These are phyloP conservation scores for Trichodelitschia bisporula DNA, from an alignment of 495 filamentous ascomycete genomes.

Conservation along the genomic window DNA sequence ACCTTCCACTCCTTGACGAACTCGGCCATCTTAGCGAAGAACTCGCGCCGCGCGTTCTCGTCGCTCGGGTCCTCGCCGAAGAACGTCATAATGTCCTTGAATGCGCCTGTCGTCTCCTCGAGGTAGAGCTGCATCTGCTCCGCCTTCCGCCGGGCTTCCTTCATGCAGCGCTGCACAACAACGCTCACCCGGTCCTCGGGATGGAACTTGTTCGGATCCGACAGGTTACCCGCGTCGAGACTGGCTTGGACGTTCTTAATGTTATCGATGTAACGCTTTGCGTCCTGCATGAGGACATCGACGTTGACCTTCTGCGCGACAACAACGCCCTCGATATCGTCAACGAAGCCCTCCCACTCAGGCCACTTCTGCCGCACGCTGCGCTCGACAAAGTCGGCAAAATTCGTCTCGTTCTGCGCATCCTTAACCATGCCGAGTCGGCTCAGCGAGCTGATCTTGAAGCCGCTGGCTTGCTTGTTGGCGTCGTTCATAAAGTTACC, in stretches of 20 bases:
- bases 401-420: conserved; percentile 90
- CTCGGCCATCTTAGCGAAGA: conserved; percentile 81
- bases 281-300: conserved; percentile 69
- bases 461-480: conserved; percentile 92
- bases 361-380: conserved; percentile 92
- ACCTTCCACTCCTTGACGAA: conserved; percentile 89
- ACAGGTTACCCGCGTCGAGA: conserved; percentile 81
- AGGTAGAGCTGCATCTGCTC: conserved; percentile 88
- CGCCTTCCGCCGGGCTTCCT: conserved; percentile 84
- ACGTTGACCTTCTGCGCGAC: conserved; percentile 82
- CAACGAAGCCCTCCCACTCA: conserved; percentile 72
- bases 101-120: conserved; percentile 74
- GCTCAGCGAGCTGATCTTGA: conserved; percentile 91
- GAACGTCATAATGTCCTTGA: conserved; percentile 90
- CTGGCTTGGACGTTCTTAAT: conserved; percentile 80
- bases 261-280: conserved; percentile 86
- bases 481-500: conserved; percentile 99
- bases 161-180: conserved; percentile 81
- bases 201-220: conserved; percentile 93
- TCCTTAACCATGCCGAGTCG: conserved; percentile 95
- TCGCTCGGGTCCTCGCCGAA: conserved; percentile 87
- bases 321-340: conserved; percentile 65
- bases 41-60: conserved; percentile 84
- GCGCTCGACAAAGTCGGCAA: conserved; percentile 90
- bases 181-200: conserved; percentile 87